Base-by-base conservation (phyloP, 75 land plant genomes). In the Chamaecyparis obtusa region DNA sequence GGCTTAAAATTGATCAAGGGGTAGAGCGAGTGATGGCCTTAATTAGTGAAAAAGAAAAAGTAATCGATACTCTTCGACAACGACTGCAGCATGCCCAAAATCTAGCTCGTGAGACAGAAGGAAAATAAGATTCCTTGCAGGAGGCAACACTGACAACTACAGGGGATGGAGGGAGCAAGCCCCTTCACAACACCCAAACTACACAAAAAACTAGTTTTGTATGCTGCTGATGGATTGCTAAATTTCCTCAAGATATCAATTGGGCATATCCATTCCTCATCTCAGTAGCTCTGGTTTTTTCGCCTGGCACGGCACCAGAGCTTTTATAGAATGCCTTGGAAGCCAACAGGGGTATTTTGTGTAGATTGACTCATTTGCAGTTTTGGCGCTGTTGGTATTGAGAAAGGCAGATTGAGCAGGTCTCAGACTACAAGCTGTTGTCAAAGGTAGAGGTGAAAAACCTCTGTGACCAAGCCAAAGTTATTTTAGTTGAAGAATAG, bases 341-440 rank as follows among this genome's bases (percentile, higher is more conserved):
- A 64, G 69, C 69, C 69, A 27, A 64, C 9, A 27, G 69, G 9
- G 30, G 30, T 21, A 24, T 27, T 64, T n/a, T 7, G n/a, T 27
- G n/a, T 7, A 27, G 30, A 7, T 27, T 64, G n/a, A 64, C 1
- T 8, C 69, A 64, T 27, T 64, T 64, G 30, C n/a, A 64, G 69
- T 24, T 64, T n/a, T 0, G 8, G n/a, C 1, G 7, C n/a, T 27
- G 9, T 64, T 64, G 69, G 2, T 64, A 27, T 93, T 87, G 94
- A 86, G 97, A 95, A 85, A 85, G 94, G 78, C 96, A 95, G 94
- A 92, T 95, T 77, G 96, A 93, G 88, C 96, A 94, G 86, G 92
- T 95, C 87, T 88, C 92, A 93, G 97, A 94, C 64, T 95, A 96
- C 89, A 95, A 95, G 90, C 91, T 92, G n/a, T 83, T 94, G 86